phyloP scores from a whole-genome alignment of 768 basidiomycete species.

The Pulveroboletus frians region DNA sequence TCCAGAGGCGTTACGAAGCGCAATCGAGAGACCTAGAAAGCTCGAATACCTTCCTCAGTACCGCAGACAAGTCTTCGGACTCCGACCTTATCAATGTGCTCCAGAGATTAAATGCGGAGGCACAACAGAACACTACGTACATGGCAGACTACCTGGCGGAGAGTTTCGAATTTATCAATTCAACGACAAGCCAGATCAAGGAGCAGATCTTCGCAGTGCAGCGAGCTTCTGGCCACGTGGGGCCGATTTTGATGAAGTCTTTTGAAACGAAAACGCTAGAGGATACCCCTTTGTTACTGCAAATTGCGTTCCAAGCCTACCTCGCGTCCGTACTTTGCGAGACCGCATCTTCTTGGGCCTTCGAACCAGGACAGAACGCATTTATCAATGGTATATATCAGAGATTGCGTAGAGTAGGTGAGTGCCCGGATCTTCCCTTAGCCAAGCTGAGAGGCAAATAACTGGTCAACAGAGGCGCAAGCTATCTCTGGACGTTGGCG shows the following conservation, averaged over 20 bases:
- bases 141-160: not conserved
- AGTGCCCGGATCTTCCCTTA: not conserved
- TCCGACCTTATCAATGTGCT: not conserved
- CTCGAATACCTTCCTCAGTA: not conserved
- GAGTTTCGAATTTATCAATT: not conserved
- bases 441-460: not conserved
- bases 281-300: not conserved
- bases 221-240: not conserved
- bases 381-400: not conserved
- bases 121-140: not conserved
- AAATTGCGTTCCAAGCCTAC: not conserved
- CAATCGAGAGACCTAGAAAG: not conserved
- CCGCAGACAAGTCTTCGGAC: not conserved
- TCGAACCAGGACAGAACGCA: not conserved
- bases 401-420: not conserved
- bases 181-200: not conserved
- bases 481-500: conserved; percentile 10
- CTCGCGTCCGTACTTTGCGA: not conserved
- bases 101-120: not conserved
- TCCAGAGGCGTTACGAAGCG: not conserved
- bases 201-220: not conserved
- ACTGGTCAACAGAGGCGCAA: conserved; percentile 7
- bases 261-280: not conserved
- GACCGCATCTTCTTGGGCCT: not conserved
- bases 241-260: not conserved